Evolutionary conservation across 169 alveolate genomes (phyloP), one percentile per base, ranked within the genome.

Genomic region (Eimeria praecox): DNA sequence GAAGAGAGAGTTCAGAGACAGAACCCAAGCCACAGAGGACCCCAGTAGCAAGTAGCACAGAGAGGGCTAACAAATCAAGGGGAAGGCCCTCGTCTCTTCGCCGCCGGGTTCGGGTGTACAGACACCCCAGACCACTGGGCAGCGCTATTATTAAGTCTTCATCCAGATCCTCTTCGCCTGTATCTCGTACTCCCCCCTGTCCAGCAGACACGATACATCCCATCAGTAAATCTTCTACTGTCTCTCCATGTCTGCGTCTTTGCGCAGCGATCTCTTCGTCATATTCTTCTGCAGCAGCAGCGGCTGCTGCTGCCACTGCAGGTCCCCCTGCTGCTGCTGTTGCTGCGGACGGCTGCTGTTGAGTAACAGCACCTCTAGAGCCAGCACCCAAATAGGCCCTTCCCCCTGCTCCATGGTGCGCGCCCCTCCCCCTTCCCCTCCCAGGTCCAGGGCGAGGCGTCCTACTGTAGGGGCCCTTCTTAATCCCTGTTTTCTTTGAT

Each of bases 1-100:
- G 69, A 27, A 80, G 49, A 6, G 46, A 46, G 22, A 80, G 44
- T 46, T 80, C 90, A 4, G 90, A 44, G 0, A 80, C 90, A 80
- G 90, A 44, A n/a, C 90, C 90, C 38, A 80, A 80, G 0, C 90
- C 90, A 49, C 90, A 80, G 27, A 80, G 66, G 24, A 80, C 69
- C 46, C 90, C 90, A 4, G 90, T 80, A 38, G 90, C 90, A 33
- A 80, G 90, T 71, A 80, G 69, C 71, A 80, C 64, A 49, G 90
- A 80, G 33, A 80, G 69, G 46, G 90, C 90, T 14, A 80, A 46
- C 46, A 80, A 30, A 49, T 80, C 90, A 22, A 80, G 71, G 46
- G 90, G 90, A 33, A 80, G 90, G 38, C 90, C 90, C 66, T 80
- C 90, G 24, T 80, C 90, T 80, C 66, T 80, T 20, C 90, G 90